Percentiles rank a stretch among this genome's conserved stretches.
Evolutionary conservation across 2,329 filamentous ascomycete species (phyloP).

Genomic region (Pseudogymnoascus sp.): DNA sequence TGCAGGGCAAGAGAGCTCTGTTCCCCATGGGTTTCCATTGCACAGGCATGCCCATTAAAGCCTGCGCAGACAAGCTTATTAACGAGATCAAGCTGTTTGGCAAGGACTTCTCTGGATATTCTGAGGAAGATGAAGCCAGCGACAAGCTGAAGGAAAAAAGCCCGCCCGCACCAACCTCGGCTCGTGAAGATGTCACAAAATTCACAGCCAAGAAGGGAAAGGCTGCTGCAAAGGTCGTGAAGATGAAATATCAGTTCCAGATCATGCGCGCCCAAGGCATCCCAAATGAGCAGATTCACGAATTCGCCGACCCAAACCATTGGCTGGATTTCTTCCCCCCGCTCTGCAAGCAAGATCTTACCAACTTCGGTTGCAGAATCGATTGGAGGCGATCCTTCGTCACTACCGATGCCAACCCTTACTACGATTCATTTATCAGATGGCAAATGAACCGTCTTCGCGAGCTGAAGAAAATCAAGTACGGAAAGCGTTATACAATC

Average conservation of each 20-base stretch:
- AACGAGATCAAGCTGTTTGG: constrained; percentile 88
- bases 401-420: constrained; percentile 93
- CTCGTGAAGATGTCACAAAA: constrained; percentile 79
- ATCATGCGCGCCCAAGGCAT: constrained; percentile 92
- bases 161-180: constrained; percentile 54
- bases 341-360: constrained; percentile 71
- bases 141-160: constrained; percentile 40
- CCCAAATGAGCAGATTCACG: constrained; percentile 79
- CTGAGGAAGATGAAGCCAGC: constrained; percentile 50
- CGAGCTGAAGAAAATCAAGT: constrained; percentile 86
- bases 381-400: constrained; percentile 92
- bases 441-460: constrained; percentile 97
- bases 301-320: constrained; percentile 82
- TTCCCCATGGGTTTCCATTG: constrained; percentile 94
- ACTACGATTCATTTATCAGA: constrained; percentile 88
- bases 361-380: constrained; percentile 75
- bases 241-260: constrained; percentile 93
- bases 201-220: constrained; percentile 92
- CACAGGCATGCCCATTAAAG: constrained; percentile 97
- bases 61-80: constrained; percentile 88
- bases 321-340: constrained; percentile 91
- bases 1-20: constrained; percentile 80
- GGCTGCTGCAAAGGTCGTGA: constrained; percentile 78
- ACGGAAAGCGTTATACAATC: constrained; percentile 87
- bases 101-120: constrained; percentile 72